Base-by-base conservation (phyloP, 23 red algal genomes). In the Gracilaria domingensis region DNA sequence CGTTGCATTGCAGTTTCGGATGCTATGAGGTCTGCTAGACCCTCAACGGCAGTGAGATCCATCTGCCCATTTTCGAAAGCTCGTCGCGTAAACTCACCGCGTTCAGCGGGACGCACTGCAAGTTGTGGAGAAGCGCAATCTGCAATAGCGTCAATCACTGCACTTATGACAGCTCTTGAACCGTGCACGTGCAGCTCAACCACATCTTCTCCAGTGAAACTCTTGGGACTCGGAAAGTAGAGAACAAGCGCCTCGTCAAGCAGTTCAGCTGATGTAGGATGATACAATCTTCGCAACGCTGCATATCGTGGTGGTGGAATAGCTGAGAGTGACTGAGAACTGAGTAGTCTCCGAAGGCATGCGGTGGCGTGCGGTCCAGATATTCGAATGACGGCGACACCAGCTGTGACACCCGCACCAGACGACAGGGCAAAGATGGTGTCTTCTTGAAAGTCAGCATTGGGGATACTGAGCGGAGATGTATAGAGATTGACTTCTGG, bases 181-280 rank as follows among this genome's bases (percentile, higher is more conserved):
- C 97, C 97, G 45, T 99, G 97, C 14, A 99, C 82, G 49, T 99
- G 95, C 37, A 99, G 48, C 84, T 99, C 97, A 37, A 83, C 94
- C 45, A 99, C 93, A 73, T 99, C 97, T 73, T 99, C 97, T 1
- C 94, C 94, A 21, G 97, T 99, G 69, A 95, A 99, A 35, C 79
- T 88, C 12, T 45, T 58, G 11, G 97, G 97, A 37, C 82, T 80
- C 24, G 93, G 93, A 70, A 99, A 99, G 25, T 40, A 78, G 20
- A 96, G 51, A 26, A 99, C 94, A 25, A 99, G 74, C 12, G 93
- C 94, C 50, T 89, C 84, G 75, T 99, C 97, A 79, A 99, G 84
- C 8, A 96, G 83, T 11, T 96, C 92, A 21, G 29, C 48, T 67
- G 72, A 60, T 42, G 12, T 39, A 20, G 82, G 91, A 69, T 87